Conservation (phyloP, 768 basidiomycete genomes). For the Rhodotorula kratochvilovae region DNA sequence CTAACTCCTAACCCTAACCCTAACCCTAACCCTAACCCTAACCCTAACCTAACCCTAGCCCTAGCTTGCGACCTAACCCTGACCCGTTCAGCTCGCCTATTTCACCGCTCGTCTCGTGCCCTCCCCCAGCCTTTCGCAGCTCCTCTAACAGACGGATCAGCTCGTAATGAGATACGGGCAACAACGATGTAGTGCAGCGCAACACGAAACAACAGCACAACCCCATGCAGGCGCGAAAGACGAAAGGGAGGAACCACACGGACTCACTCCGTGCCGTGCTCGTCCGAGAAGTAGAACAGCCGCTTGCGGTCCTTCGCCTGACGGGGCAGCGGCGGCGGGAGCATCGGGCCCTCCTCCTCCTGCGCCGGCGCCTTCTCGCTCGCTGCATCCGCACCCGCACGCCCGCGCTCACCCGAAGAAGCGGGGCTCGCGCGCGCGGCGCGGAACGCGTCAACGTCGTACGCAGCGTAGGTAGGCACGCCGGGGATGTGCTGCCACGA, state of each 20-base stretch:
- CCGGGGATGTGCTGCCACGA: background rate
- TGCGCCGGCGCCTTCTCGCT: background rate
- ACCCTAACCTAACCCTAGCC: constrained; percentile 25
- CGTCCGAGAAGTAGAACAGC: constrained; percentile 17
- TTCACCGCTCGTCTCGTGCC: background rate
- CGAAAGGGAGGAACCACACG: background rate
- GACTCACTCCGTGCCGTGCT: no score
- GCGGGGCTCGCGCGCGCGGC: background rate
- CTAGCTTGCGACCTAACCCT: background rate
- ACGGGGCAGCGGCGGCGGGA: background rate
- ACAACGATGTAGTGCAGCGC: no score
- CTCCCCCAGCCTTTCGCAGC: background rate
- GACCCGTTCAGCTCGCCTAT: background rate
- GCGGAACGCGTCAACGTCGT: constrained; percentile 11
- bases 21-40: constrained; percentile 5
- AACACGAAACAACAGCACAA: no score
- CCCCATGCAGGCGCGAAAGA: no score
- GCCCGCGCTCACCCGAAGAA: background rate
- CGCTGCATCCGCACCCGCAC: background rate
- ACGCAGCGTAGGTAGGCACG: constrained; percentile 1
- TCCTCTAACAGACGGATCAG: background rate
- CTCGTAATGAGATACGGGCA: no score
- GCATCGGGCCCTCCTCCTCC: background rate
- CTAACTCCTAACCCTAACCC: background rate
- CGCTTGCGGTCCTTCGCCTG: background rate